Evolutionary conservation across 208 protist genomes (phyloP).

Genomic region (Trypanosoma congolense): DNA sequence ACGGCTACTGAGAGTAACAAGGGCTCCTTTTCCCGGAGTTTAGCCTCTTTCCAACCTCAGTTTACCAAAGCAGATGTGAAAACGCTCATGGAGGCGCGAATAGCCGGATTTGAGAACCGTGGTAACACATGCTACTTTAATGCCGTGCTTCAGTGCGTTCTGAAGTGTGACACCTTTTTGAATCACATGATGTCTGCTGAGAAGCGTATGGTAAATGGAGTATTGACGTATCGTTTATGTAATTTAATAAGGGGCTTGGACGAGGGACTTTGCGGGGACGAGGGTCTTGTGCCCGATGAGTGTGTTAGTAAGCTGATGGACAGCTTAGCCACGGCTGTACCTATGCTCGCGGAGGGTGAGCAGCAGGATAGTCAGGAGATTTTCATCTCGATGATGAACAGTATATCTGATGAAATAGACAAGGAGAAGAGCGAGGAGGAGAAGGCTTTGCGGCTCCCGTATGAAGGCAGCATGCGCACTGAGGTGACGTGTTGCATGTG

Average conservation of each 20-base stretch:
- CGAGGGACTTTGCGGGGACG: slow-evolving; percentile 44
- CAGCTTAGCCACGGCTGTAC: slow-evolving; percentile 40
- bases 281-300: too few relatives aligned
- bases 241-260: slow-evolving; percentile 44
- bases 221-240: slow-evolving; percentile 39
- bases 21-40: background rate
- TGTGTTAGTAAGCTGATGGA: slow-evolving; percentile 36
- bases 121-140: slow-evolving; percentile 97
- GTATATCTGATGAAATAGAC: slow-evolving; percentile 80
- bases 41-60: background rate
- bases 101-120: slow-evolving; percentile 84
- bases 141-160: slow-evolving; percentile 92
- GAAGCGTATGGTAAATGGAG: slow-evolving; percentile 27
- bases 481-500: slow-evolving; percentile 62
- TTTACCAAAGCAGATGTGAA: background rate
- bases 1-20: background rate
- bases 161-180: slow-evolving; percentile 63
- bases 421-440: slow-evolving; percentile 48
- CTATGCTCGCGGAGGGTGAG: slow-evolving; percentile 66
- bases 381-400: slow-evolving; percentile 80
- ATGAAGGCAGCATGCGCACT: slow-evolving; percentile 60
- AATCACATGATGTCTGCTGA: slow-evolving; percentile 25
- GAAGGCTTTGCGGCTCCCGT: slow-evolving; percentile 52
- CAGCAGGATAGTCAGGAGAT: slow-evolving; percentile 90
- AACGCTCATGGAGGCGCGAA: slow-evolving; percentile 21